A percentile compares a stretch with the other conserved stretches of the same genome.
Evolutionary conservation across 495 filamentous ascomycete genomes (phyloP).

Genomic region (Trichoderma asperelloides): DNA sequence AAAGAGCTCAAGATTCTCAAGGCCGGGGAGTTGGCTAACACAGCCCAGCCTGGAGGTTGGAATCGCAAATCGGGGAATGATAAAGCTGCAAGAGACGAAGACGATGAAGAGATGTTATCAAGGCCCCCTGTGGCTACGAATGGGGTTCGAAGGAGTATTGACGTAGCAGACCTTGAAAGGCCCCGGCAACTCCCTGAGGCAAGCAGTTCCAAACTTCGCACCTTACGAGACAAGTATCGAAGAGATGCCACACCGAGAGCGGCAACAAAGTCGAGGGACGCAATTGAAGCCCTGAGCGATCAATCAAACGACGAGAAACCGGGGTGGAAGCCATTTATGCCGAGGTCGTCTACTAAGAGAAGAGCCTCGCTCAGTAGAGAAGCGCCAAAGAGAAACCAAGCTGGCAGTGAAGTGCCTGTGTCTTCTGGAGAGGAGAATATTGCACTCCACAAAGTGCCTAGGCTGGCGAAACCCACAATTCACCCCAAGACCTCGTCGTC

Average conservation of each 20-base stretch:
- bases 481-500: background rate
- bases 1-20: slow-evolving; percentile 43
- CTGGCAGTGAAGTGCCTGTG: background rate
- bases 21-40: background rate
- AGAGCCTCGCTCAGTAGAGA: background rate
- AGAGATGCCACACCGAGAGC: background rate
- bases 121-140: background rate
- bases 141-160: slow-evolving; percentile 1
- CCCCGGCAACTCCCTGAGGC: background rate
- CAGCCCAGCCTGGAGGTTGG: background rate
- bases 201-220: background rate
- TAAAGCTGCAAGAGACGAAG: background rate
- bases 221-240: slow-evolving; percentile 4
- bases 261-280: background rate
- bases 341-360: slow-evolving; percentile 1
- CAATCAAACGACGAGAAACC: slow-evolving; percentile 3
- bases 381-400: background rate
- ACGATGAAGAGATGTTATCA: background rate
- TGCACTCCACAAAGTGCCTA: background rate
- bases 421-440: background rate
- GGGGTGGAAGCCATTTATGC: slow-evolving; percentile 1
- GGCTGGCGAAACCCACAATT: background rate
- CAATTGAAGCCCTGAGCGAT: background rate
- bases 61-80: background rate
- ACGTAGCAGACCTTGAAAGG: slow-evolving; percentile 6